These are phyloP conservation scores for Acanthochlamys bracteata DNA, from an alignment of 106 monocot species.

Conservation along the genomic window DNA sequence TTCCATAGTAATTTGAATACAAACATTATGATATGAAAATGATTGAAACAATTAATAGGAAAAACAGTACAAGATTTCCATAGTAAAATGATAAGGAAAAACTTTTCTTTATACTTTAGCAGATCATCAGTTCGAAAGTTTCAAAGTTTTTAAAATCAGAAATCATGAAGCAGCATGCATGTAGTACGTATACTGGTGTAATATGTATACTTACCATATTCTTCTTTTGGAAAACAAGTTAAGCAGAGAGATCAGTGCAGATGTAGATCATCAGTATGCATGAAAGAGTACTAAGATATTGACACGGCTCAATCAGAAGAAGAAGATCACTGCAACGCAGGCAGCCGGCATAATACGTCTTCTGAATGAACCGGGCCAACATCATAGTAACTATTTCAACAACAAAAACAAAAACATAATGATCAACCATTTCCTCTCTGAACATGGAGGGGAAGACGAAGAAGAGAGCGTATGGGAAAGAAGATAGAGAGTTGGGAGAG, in stretches of 20 bases:
- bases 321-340: not conserved
- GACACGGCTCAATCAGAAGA: constrained; percentile 99
- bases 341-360: not conserved
- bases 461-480: not conserved
- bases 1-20: too few relatives aligned
- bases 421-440: not conserved
- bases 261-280: not conserved
- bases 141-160: too few relatives aligned
- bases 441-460: constrained; percentile 6
- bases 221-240: not conserved
- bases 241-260: not conserved
- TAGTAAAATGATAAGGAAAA: too few relatives aligned
- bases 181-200: too few relatives aligned
- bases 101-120: too few relatives aligned
- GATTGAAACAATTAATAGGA: too few relatives aligned
- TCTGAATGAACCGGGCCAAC: constrained; percentile 91
- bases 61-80: too few relatives aligned
- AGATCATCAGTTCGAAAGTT: too few relatives aligned
- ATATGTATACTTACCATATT: not conserved
- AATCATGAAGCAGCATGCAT: too few relatives aligned
- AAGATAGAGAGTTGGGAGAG: not conserved
- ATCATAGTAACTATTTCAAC: constrained; percentile 70
- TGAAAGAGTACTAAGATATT: constrained; percentile 98
- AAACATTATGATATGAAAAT: too few relatives aligned
- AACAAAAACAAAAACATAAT: not conserved